Evolutionary conservation across 352 stramenopile genomes (phyloP), one percentile per base, ranked within the genome.

Genomic region (Blastocystis sp.): DNA sequence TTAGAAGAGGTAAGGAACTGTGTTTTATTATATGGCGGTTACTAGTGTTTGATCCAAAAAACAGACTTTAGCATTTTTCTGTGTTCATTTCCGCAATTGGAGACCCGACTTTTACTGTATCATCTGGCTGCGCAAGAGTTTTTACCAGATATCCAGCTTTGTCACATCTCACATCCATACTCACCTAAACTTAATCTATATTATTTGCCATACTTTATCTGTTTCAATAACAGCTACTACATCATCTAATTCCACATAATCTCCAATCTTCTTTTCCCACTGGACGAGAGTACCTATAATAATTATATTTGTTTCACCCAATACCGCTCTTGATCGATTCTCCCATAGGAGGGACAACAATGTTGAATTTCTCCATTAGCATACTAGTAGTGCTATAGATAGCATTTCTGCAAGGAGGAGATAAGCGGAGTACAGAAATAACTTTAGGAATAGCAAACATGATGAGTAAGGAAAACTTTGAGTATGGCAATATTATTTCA

Each of bases 181-280:
- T 78, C 59, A 88, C 76, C 76, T 88, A 88, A 30, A 9, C 16
- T n/a, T 78, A 7, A 50, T 50, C 43, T 59, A 39, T 54, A 24
- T 2, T 45, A 55, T 5, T 24, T 3, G 1, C 0, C 2, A 20
- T 78, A 88, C 76, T 50, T 88, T 88, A 47, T 88, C 76, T 16
- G 76, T 88, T 41, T 88, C 76, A 78, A 88, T 53, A n/a, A 88
- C 76, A 45, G 76, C 76, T n/a, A 88, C 64, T 16, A 88, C 54
- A 43, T 88, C 76, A 76, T 88, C 76, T 5, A 88, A n/a, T 45
- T 76, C 64, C 6, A 88, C 76, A 39, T 55, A 39, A 37, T 88
- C 76, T 7, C 76, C 76, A 39, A 45, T n/a, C 24, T 79, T 34
- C 30, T 88, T 88, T 24, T 88, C 76, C 76, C 76, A 88, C 41